Evolutionary conservation across 306 rosid species (phyloP), one percentile per base, ranked within the genome.

Genomic region (Coriaria nepalensis): DNA sequence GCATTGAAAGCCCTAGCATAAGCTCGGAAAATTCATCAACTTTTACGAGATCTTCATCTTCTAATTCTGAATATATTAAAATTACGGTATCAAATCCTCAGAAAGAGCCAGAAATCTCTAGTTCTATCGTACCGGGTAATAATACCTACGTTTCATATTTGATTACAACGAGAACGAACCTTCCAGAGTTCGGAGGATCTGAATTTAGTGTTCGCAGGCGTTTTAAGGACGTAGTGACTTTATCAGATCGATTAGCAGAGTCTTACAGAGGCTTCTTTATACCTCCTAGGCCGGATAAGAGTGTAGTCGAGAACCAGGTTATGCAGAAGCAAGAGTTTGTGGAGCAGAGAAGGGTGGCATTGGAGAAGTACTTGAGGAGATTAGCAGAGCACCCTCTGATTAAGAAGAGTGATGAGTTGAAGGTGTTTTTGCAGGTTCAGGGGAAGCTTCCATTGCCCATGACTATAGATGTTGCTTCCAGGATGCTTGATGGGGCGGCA

Each of bases 261-360:
- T 60, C 87, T 2, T 90, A 79, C 47, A 68, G 98, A 7, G 96
- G 98, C 6, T 65, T 68, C 15, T 82, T 90, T 48, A 69, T 90
- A 37, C 95, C 97, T 43, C 76, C 82, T 33, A 56, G 97, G 50
- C 98, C 98, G 43, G 98, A 90, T 58, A 90, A 90, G 86, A 85
- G 72, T 65, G 71, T 87, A 10, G 93, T 85, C 62, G 98, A 90
- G 78, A 82, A 94, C 53, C 95, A 90, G 65, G 94, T 90, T 59
- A 90, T 90, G 98, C 95, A 85, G 61, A 90, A 75, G 57, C 81
- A 77, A 51, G 98, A 90, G 57, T 90, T 90, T 39, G 96, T 90
- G 49, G 98, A 90, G 72, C 98, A 85, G 73, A 75, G 98, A 57
- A 75, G 98, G 45, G 65, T 70, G 34, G 85, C 94, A 10, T 40